phyloP scores from a whole-genome alignment of 441 rosid species.

The Gossypium gossypioides region DNA sequence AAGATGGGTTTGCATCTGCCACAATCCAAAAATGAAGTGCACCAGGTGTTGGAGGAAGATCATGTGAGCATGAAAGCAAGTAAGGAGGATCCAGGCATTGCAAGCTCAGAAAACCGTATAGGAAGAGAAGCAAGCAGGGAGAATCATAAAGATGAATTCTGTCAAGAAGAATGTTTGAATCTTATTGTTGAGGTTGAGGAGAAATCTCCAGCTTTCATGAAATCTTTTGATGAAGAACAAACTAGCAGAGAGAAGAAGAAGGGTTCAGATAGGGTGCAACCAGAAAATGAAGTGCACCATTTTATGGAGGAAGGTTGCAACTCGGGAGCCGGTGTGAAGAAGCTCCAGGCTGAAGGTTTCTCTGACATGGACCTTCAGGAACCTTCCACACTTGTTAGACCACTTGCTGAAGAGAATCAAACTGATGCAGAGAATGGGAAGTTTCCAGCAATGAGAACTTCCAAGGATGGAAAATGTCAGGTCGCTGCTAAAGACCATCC shows the following conservation, averaged over 20 bases:
- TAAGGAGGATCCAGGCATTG: constrained; percentile 15
- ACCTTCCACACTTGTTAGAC: constrained; percentile 20
- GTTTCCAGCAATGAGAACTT: background rate
- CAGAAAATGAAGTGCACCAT: constrained; percentile 19
- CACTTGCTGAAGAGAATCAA: constrained; percentile 22
- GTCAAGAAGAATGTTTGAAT: constrained; percentile 23
- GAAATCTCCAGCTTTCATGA: constrained; percentile 20
- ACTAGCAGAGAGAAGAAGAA: constrained; percentile 22
- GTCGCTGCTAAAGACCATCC: constrained; percentile 22
- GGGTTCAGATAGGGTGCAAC: constrained; percentile 12
- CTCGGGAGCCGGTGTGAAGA: constrained; percentile 33
- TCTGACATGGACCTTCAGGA: constrained; percentile 12
- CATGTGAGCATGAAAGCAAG: constrained; percentile 12
- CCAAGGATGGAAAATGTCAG: background rate
- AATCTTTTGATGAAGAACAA: constrained; percentile 18
- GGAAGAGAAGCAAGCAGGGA: constrained; percentile 22
- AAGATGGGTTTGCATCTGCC: constrained; percentile 16
- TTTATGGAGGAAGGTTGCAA: constrained; percentile 18
- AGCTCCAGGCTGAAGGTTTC: constrained; percentile 23
- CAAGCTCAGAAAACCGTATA: constrained; percentile 6
- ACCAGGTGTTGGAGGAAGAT: constrained; percentile 6
- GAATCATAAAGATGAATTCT: constrained; percentile 21
- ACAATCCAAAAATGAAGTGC: background rate
- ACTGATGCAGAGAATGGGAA: constrained; percentile 5
- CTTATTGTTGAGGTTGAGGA: constrained; percentile 24